Conservation (phyloP, 1,284 basidiomycete species). For the Rhodofomes roseus region DNA sequence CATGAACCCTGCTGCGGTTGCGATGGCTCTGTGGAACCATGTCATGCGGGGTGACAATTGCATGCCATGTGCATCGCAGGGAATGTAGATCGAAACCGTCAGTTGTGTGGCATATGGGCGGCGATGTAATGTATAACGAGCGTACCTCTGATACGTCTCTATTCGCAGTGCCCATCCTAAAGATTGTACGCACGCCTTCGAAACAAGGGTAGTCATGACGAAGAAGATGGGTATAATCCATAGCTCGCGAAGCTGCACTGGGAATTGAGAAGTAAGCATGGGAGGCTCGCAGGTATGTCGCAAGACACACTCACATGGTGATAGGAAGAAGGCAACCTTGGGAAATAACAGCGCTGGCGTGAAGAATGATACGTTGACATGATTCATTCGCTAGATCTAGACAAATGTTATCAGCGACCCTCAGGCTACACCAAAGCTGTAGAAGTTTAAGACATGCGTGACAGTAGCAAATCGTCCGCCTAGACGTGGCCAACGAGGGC, state of each 20-base stretch:
- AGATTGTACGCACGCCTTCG: slow-evolving; percentile 49
- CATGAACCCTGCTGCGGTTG: slow-evolving; percentile 84
- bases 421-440: no score
- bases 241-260: slow-evolving; percentile 79
- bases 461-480: no score
- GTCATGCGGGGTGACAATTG: not conserved
- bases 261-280: not conserved
- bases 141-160: slow-evolving; percentile 59
- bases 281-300: not conserved
- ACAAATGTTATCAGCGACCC: not conserved
- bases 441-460: no score
- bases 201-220: slow-evolving; percentile 63
- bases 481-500: no score
- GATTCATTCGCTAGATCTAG: not conserved
- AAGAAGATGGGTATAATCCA: slow-evolving; percentile 90
- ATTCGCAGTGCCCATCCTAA: slow-evolving; percentile 52
- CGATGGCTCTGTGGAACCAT: slow-evolving; percentile 60
- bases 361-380: slow-evolving; percentile 77
- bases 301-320: slow-evolving; percentile 46
- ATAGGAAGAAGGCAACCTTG: slow-evolving; percentile 83
- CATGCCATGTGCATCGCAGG: not conserved
- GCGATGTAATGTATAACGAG: not conserved
- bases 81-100: not conserved
- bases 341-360: slow-evolving; percentile 91
- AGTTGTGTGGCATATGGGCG: not conserved